A percentile compares a stretch with the other conserved stretches of the same genome.
These are phyloP conservation scores for Achaetomiella virescens DNA, from an alignment of 495 filamentous ascomycete genomes.

Conservation along the genomic window DNA sequence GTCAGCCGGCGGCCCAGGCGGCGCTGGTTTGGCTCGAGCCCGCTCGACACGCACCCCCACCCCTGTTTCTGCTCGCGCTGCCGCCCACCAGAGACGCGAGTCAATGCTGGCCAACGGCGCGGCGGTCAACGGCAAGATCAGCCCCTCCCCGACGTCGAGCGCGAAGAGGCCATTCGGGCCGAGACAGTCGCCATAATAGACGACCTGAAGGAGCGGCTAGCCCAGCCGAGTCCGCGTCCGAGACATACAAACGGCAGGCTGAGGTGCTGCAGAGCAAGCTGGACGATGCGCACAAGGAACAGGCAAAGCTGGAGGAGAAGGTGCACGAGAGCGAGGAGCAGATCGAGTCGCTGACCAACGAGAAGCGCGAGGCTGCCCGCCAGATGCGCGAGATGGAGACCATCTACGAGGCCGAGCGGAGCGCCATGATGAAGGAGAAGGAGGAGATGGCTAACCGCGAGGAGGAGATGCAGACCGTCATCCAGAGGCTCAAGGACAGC, in stretches of 20 bases:
- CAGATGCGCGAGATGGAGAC: constrained; percentile 83
- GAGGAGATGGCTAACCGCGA: constrained; percentile 76
- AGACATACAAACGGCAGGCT: constrained; percentile 75
- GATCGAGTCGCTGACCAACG: constrained; percentile 70
- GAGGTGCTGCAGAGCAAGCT: constrained; percentile 79
- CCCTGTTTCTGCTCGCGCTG: constrained; percentile 64
- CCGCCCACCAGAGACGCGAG: constrained; percentile 53
- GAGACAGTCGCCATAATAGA: constrained; percentile 76
- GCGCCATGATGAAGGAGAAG: constrained; percentile 81
- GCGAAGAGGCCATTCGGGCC: constrained; percentile 49
- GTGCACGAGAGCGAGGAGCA: constrained; percentile 75
- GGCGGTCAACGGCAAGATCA: constrained; percentile 42
- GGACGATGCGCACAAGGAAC: constrained; percentile 78
- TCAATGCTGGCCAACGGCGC: constrained; percentile 57
- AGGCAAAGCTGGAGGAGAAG: constrained; percentile 76
- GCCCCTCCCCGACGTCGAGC: constrained; percentile 42
- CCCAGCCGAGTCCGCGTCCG: constrained; percentile 70
- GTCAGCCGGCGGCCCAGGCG: constrained; percentile 23
- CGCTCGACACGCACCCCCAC: constrained; percentile 49
- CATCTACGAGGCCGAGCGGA: constrained; percentile 84
- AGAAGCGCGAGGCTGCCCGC: constrained; percentile 69
- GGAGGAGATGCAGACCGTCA: constrained; percentile 80
- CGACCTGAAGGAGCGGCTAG: constrained; percentile 73
- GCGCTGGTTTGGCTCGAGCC: constrained; percentile 36
- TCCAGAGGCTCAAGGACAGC: constrained; percentile 84